Evolutionary conservation across 164 flowering plant species (phyloP), one percentile per base, ranked within the genome.

Genomic region (Piper longum): DNA sequence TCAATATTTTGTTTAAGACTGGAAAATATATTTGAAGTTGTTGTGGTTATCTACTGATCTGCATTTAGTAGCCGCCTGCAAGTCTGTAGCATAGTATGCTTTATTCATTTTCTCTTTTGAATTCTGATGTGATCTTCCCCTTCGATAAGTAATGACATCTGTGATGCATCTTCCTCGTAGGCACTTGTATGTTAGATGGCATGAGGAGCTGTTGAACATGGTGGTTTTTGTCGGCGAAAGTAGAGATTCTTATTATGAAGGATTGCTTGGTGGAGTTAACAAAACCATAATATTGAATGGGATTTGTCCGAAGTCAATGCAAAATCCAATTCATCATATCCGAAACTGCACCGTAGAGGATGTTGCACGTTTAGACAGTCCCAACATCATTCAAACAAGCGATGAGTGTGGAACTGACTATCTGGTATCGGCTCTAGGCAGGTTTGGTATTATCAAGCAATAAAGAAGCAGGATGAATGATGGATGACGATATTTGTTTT

Each of bases 161-260:
- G 14, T 9, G 14, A 14, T 48, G 14, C 48, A 6, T 36, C 5
- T 54, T 63, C 4, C 59, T 18, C 66, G 43, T 80, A 90, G 97
- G 89, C 88, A 88, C 64, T 76, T 90, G 1, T 81, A 77, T 62
- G 72, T 95, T 54, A 80, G 93, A 17, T 95, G 99, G 99, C 93
- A 89, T 13, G 70, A 76, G 16, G 91, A 95, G 45, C 69, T 95
- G 65, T 80, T 93, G 41, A 95, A 77, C 52, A 75, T 86, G 80
- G 91, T 91, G 36, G 93, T 89, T 12, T 81, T 95, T 73, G 84
- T 76, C 39, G 99, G 97, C 55, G 97, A 91, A 75, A 71, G 72
- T 62, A 97, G 99, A 54, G 96, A 95, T 73, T 88, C 95, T 0
- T 97, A 95, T 72, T 89, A 91, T 68, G 96, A 95, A 74, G 84